These are phyloP conservation scores for Aspergillus saccharolyticus DNA, from an alignment of 495 filamentous ascomycete species.

Conservation along the genomic window DNA sequence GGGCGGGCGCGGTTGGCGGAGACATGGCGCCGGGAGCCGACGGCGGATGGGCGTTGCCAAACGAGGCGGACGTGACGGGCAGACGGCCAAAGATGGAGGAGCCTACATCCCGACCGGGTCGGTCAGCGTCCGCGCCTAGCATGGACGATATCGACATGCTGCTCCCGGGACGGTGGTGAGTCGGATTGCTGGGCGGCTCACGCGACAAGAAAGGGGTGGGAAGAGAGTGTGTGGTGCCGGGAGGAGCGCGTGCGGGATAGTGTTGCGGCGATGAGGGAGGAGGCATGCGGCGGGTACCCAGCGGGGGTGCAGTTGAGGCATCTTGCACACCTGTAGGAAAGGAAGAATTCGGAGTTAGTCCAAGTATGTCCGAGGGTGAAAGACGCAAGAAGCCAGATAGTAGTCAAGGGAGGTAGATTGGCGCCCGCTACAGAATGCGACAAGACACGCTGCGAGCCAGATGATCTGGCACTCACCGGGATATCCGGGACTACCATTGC, in stretches of 20 bases:
- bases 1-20: constrained; percentile 40
- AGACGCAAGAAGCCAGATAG: constrained; percentile 1
- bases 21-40: constrained; percentile 40
- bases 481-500: constrained; percentile 32
- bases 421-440: background rate
- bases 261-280: constrained; percentile 57
- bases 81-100: constrained; percentile 51
- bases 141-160: constrained; percentile 98
- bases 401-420: background rate
- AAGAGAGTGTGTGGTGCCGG: constrained; percentile 36
- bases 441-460: constrained; percentile 6
- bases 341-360: constrained; percentile 12
- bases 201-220: constrained; percentile 46
- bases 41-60: constrained; percentile 27
- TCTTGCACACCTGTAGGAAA: constrained; percentile 29
- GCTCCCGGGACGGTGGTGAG: constrained; percentile 56
- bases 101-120: constrained; percentile 54
- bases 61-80: constrained; percentile 43
- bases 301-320: constrained; percentile 41
- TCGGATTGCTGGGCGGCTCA: constrained; percentile 44
- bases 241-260: constrained; percentile 39
- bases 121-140: constrained; percentile 60
- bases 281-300: constrained; percentile 52
- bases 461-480: constrained; percentile 33
- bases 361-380: constrained; percentile 3